Evolutionary conservation across 352 stramenopile species (phyloP), one percentile per base, ranked within the genome.

Genomic region (Peronospora destructor): DNA sequence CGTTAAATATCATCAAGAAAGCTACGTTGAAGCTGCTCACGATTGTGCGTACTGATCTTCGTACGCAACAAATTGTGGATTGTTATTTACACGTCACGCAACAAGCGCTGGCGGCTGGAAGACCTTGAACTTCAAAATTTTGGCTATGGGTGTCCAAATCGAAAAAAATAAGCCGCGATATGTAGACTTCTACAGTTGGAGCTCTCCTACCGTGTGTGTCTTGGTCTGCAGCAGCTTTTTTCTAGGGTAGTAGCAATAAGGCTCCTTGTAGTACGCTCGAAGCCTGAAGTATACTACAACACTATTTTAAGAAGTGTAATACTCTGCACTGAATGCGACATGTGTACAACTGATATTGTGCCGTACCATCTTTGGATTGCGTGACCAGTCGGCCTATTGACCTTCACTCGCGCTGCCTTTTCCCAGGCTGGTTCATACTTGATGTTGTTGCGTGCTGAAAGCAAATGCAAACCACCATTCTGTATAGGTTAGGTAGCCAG

Each of bases 401-500:
- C 46, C 48, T 45, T 53, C 54, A 62, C 55, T 56, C 42, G 9
- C n/a, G 23, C 44, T 30, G 4, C 37, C 52, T 23, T 59, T 54
- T 59, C 44, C 36, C 52, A 54, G 36, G 6, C 19, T 34, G 16
- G 29, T 43, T 59, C 51, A 53, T 43, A 43, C 43, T 44, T n/a
- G n/a, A n/a, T n/a, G n/a, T n/a, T n/a, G n/a, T n/a, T n/a, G n/a
- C n/a, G 28, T 62, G 53, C 19, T 53, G 13, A 49, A 13, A 30
- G 9, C 42, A 33, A 41, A 42, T 55, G 11, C 14, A 64, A 59
- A 64, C 40, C n/a, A 40, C 6, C 56, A 64, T 64, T 64, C 44
- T 28, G 42, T 2, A 25, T 7, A 21, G 29, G 46, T 0, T 54
- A 54, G 38, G 43, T n/a, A 54, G 49, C 42, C 36, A 49, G 13